These are phyloP conservation scores for Mycosphaerella arachidis DNA, from an alignment of 2,329 filamentous ascomycete genomes.

Conservation along the genomic window DNA sequence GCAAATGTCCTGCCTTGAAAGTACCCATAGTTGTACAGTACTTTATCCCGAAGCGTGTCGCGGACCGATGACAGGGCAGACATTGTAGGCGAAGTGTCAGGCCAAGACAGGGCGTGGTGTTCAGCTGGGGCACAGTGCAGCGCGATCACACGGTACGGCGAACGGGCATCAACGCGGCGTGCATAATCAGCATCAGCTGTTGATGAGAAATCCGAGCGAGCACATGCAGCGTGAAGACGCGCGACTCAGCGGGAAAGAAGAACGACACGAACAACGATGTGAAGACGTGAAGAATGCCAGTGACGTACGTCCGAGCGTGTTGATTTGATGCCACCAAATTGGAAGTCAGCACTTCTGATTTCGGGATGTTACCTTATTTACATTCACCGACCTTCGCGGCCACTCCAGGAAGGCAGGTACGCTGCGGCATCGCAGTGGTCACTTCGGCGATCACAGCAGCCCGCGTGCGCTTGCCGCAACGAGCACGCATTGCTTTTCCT, in stretches of 20 bases:
- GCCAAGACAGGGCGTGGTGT: background rate
- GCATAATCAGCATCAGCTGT: background rate
- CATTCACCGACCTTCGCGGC: background rate
- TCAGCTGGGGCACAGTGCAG: background rate
- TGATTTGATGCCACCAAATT: too few species aligned
- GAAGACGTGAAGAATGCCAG: background rate
- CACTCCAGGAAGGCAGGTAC: background rate
- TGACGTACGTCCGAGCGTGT: background rate
- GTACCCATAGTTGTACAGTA: constrained; percentile 29
- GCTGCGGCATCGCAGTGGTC: background rate
- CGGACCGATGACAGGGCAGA: constrained; percentile 6
- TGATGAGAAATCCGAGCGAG: background rate
- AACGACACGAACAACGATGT: background rate
- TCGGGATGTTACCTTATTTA: too few species aligned
- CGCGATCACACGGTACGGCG: background rate
- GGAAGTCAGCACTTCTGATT: too few species aligned
- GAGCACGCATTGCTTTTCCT: background rate
- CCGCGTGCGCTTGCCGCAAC: background rate
- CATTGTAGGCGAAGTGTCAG: constrained; percentile 6
- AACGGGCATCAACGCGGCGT: background rate
- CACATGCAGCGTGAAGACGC: background rate
- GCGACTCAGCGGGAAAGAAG: background rate
- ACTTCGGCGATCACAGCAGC: background rate
- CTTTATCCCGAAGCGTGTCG: constrained; percentile 25
- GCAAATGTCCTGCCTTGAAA: constrained; percentile 27